Percentiles rank a stretch among this genome's conserved stretches.
phyloP scores from a whole-genome alignment of 495 filamentous ascomycete genomes.

The Poronia punctata region DNA sequence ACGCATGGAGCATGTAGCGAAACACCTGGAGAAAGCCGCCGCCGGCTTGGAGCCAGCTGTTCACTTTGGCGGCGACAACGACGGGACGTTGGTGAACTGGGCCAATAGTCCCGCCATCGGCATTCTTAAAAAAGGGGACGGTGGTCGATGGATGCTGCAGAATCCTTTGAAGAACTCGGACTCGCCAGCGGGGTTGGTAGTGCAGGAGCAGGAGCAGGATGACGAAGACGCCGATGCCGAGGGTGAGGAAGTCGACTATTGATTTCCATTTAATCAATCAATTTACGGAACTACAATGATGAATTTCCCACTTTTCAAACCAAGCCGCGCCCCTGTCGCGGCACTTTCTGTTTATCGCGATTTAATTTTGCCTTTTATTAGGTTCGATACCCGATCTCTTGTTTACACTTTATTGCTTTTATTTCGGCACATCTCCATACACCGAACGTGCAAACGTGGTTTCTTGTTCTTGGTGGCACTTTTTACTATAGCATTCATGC shows the following conservation, averaged over 20 bases:
- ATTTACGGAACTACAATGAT: too few species aligned
- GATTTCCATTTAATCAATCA: too few species aligned
- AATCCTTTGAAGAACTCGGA: constrained; percentile 25
- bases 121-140: constrained; percentile 29
- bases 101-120: constrained; percentile 30
- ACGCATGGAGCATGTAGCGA: constrained; percentile 86
- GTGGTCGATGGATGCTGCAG: constrained; percentile 24
- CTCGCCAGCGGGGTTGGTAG: not conserved
- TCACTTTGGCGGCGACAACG: constrained; percentile 31
- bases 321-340: too few species aligned
- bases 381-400: too few species aligned
- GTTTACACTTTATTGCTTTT: too few species aligned
- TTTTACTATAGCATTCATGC: too few species aligned
- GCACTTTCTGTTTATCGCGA: too few species aligned
- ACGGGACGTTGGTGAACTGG: constrained; percentile 39
- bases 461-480: too few species aligned
- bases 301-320: too few species aligned
- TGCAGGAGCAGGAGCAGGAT: constrained; percentile 9
- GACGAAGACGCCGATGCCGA: constrained; percentile 26
- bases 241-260: constrained; percentile 23
- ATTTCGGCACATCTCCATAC: too few species aligned
- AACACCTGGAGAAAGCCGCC: constrained; percentile 60
- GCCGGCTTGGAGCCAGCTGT: constrained; percentile 24
- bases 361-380: too few species aligned
- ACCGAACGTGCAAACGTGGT: too few species aligned